Percentiles rank a stretch among this genome's conserved stretches.
Conservation (phyloP, 2,329 filamentous ascomycete genomes). For the Stemphylium vesicarium region DNA sequence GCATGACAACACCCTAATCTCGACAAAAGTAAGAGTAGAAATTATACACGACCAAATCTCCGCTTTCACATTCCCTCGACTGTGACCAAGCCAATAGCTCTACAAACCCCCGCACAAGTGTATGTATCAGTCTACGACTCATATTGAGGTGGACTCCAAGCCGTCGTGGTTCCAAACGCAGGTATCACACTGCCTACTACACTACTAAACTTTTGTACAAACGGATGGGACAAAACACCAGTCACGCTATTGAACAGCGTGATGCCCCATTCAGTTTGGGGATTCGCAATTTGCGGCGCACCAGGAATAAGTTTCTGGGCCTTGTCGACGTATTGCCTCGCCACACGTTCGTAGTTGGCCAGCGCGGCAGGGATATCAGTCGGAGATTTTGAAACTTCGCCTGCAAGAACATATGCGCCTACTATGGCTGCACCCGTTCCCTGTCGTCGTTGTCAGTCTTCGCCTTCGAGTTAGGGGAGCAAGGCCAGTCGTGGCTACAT, state of each 20-base stretch:
- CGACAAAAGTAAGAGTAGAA: neutral
- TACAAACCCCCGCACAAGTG: no score
- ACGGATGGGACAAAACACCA: conserved; percentile 22
- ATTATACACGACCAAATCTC: no score
- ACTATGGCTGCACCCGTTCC: conserved; percentile 45
- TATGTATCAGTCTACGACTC: conserved; percentile 19
- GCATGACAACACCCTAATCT: no score
- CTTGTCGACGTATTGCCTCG: conserved; percentile 30
- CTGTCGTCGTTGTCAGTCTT: conserved; percentile 15
- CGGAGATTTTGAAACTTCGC: conserved; percentile 38
- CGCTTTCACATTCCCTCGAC: no score
- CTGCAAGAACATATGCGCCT: conserved; percentile 50
- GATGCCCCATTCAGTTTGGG: conserved; percentile 35
- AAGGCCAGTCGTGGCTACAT: neutral
- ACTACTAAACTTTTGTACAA: conserved; percentile 17
- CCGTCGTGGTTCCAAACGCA: conserved; percentile 21
- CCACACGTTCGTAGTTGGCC: conserved; percentile 26
- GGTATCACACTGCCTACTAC: conserved; percentile 18
- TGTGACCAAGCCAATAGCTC: no score
- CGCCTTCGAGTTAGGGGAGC: no score
- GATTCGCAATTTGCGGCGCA: conserved; percentile 31
- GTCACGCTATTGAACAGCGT: conserved; percentile 22
- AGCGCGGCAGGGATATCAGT: conserved; percentile 31
- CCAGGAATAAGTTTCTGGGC: conserved; percentile 35
- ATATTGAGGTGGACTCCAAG: conserved; percentile 23